Base-by-base conservation (phyloP, 805 yeast genomes). In the Candida sonorensis region DNA sequence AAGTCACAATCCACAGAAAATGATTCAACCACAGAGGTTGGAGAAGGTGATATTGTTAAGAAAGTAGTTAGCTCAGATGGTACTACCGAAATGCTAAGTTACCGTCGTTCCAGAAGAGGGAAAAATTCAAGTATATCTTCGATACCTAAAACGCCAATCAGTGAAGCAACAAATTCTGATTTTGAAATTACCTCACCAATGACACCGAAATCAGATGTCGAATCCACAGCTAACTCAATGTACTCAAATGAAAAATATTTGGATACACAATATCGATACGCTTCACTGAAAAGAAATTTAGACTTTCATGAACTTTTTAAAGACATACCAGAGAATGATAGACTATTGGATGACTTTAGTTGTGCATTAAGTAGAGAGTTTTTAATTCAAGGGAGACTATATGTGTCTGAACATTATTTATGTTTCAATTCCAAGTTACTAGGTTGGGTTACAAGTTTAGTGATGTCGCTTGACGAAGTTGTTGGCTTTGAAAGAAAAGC, bases 351-450 rank as follows among this genome's bases (percentile, higher is more conserved):
- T 48, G 97, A 87, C 46, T 88, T 81, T 48, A 75, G 85, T 17
- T 92, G 97, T 64, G 96, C 97, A 0, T 60, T 90, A 34, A 81
- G 88, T 42, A 66, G 86, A 39, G 97, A 90, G 42, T 84, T 87
- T 30, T 63, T 90, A 20, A 60, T 86, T 8, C 97, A 92, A 50
- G 98, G 98, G 4, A 66, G 94, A 31, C 47, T 92, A 17, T 92
- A 84, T 51, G 68, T 92, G 7, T 74, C 94, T 13, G 88, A 84
- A 42, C 69, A 72, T 32, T 75, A 80, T 48, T 51, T 90, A 4
- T 85, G 96, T 51, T 92, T 92, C 66, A 80, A 86, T 51, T 81
- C 96, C 7, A 81, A 81, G 44, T 64, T 92, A 24, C 61, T 90
- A 27, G 96, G 95, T 1, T 88, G 96, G 95, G 82, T 86, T 9